Conservation (phyloP, 176 grass and related monocot species). For the Elymus sibiricus region DNA sequence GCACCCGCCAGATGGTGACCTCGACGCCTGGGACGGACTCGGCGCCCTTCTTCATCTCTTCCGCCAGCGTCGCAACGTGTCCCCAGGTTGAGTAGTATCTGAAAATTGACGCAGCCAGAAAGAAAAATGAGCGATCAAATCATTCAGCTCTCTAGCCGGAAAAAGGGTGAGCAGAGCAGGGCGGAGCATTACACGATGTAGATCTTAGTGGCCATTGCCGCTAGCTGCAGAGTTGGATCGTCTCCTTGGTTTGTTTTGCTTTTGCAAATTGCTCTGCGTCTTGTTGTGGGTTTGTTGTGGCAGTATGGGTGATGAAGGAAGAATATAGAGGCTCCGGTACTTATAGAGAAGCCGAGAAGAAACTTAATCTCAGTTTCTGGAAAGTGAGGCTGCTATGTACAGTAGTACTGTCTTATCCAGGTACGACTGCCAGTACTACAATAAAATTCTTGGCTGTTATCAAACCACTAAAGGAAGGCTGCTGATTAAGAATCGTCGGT, state of each 20-base stretch:
- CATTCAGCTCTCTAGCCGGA: neutral
- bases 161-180: neutral
- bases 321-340: neutral
- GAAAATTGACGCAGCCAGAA: neutral
- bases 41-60: slow-evolving; percentile 38
- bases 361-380: neutral
- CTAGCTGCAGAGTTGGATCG: neutral
- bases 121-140: neutral
- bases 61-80: slow-evolving; percentile 31
- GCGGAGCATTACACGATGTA: slow-evolving; percentile 53
- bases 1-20: slow-evolving; percentile 30
- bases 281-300: too few species aligned
- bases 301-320: neutral
- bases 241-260: neutral
- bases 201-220: slow-evolving; percentile 45
- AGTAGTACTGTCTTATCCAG: neutral
- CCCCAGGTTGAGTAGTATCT: slow-evolving; percentile 37
- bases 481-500: neutral
- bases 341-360: neutral
- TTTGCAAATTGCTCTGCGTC: neutral
- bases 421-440: too few species aligned
- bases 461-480: neutral
- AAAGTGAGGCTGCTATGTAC: neutral
- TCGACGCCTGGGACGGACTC: slow-evolving; percentile 24
- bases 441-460: too few species aligned